Evolutionary conservation across 2,329 filamentous ascomycete species (phyloP).

Genomic region (Helotiales sp.): DNA sequence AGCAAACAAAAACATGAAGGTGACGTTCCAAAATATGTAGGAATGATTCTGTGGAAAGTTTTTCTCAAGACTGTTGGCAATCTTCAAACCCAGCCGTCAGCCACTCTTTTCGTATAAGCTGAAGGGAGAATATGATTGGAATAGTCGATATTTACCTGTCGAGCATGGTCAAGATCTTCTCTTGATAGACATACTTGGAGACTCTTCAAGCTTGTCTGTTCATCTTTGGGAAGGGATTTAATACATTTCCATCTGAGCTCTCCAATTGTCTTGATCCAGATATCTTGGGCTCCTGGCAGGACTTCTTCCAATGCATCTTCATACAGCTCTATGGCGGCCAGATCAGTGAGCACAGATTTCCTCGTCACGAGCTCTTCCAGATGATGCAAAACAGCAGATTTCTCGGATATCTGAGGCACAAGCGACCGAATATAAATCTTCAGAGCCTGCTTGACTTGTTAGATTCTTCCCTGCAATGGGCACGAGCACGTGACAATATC

Average conservation of each 20-base stretch:
- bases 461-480: neutral
- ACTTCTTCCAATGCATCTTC: slow-evolving; percentile 31
- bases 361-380: slow-evolving; percentile 30
- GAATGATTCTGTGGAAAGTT: slow-evolving; percentile 33
- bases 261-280: slow-evolving; percentile 30
- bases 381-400: slow-evolving; percentile 27
- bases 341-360: slow-evolving; percentile 26
- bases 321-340: slow-evolving; percentile 34
- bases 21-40: slow-evolving; percentile 37
- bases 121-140: neutral
- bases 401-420: slow-evolving; percentile 29
- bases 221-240: slow-evolving; percentile 34
- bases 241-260: slow-evolving; percentile 33
- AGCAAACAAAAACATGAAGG: slow-evolving; percentile 33
- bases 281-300: slow-evolving; percentile 22
- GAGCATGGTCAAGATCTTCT: slow-evolving; percentile 35
- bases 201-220: slow-evolving; percentile 29
- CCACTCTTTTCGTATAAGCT: neutral
- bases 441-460: slow-evolving; percentile 30
- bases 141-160: slow-evolving; percentile 28
- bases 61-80: slow-evolving; percentile 36
- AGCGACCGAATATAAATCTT: slow-evolving; percentile 34
- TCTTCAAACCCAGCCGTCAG: slow-evolving; percentile 23
- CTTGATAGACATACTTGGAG: slow-evolving; percentile 34
- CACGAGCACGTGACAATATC: slow-evolving; percentile 24